Evolutionary conservation across 441 rosid species (phyloP).

Genomic region (Pelargonium myrrhifolium): DNA sequence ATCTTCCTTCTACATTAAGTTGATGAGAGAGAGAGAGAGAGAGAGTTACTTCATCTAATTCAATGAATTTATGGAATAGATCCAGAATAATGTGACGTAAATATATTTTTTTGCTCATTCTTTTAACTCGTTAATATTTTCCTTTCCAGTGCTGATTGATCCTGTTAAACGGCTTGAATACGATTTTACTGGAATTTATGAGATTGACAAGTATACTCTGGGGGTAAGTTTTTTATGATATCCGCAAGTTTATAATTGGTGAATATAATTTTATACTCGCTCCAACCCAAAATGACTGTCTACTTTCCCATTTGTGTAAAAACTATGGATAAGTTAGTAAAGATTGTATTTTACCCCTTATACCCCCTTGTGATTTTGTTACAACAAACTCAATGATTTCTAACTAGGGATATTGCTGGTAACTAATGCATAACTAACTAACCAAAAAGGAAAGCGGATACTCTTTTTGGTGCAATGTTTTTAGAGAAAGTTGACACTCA

Average conservation of each 20-base stretch:
- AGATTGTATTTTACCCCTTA: background rate
- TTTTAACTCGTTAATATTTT: slow-evolving; percentile 7
- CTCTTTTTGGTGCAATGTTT: too few relatives aligned
- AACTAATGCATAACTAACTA: too few relatives aligned
- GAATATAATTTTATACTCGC: background rate
- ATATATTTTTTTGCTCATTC: slow-evolving; percentile 4
- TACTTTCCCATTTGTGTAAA: too few relatives aligned
- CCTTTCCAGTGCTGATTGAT: slow-evolving; percentile 56
- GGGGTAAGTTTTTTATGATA: slow-evolving; percentile 41
- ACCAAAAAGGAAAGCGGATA: too few relatives aligned
- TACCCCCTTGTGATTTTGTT: background rate
- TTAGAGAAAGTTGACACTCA: too few relatives aligned
- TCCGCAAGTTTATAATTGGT: background rate
- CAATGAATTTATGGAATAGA: background rate
- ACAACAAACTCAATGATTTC: too few relatives aligned
- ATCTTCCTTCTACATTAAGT: background rate
- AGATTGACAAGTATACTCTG: slow-evolving; percentile 64
- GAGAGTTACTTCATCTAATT: background rate
- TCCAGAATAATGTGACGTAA: background rate
- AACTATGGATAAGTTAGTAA: too few relatives aligned
- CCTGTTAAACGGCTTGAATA: slow-evolving; percentile 64
- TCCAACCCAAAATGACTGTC: too few relatives aligned
- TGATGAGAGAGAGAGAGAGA: background rate
- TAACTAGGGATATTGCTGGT: too few relatives aligned
- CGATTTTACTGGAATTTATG: slow-evolving; percentile 63